These are phyloP conservation scores for Ogataea pilisensis DNA, from an alignment of 805 yeast genomes.

Conservation along the genomic window DNA sequence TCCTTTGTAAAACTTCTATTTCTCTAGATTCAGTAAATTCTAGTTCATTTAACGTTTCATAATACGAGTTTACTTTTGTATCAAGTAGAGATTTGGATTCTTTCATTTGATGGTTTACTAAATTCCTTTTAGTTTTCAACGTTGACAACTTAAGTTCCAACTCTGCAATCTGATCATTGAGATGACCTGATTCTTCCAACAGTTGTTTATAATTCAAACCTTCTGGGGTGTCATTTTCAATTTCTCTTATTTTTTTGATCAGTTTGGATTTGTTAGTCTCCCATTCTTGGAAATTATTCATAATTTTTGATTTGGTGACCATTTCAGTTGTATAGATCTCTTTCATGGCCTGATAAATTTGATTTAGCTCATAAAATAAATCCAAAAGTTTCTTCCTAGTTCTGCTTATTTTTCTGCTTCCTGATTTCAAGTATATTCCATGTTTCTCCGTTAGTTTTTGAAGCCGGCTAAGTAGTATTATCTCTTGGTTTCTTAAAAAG, in stretches of 20 bases:
- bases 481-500: constrained; percentile 31
- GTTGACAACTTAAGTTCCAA: constrained; percentile 34
- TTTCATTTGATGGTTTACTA: constrained; percentile 36
- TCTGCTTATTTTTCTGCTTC: constrained; percentile 31
- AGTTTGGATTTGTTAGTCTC: constrained; percentile 35
- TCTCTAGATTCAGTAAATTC: constrained; percentile 19
- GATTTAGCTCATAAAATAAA: constrained; percentile 35
- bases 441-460: constrained; percentile 26
- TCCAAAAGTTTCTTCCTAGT: constrained; percentile 29
- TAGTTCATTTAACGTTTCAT: constrained; percentile 29
- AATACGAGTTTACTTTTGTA: constrained; percentile 42
- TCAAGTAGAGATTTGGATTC: constrained; percentile 48
- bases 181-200: constrained; percentile 28
- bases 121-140: constrained; percentile 33
- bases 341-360: constrained; percentile 39
- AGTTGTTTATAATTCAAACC: constrained; percentile 39
- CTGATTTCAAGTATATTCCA: constrained; percentile 26
- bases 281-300: constrained; percentile 36
- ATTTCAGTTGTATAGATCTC: constrained; percentile 43
- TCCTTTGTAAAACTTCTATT: constrained; percentile 11
- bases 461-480: constrained; percentile 22
- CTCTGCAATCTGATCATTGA: constrained; percentile 36
- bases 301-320: constrained; percentile 24
- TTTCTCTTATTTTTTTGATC: constrained; percentile 33
- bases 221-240: constrained; percentile 37